These are phyloP conservation scores for Ascochyta fabae DNA, from an alignment of 2,329 filamentous ascomycete species.

Conservation along the genomic window DNA sequence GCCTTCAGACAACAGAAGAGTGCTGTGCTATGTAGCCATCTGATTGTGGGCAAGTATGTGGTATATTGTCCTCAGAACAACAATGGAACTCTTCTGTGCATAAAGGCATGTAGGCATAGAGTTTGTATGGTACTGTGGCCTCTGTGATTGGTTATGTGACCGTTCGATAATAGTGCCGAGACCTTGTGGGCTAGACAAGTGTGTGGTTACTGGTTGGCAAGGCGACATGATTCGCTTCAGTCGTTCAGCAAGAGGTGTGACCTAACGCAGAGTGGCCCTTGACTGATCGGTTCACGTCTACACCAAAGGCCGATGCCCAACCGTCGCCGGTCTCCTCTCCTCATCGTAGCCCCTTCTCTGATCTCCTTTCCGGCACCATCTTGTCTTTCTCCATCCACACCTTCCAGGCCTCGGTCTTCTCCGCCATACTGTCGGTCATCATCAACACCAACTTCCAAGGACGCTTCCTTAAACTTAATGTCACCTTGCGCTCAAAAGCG, in stretches of 20 bases:
- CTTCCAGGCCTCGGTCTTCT: neutral
- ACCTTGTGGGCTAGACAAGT: neutral
- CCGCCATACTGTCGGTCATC: neutral
- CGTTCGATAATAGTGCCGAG: neutral
- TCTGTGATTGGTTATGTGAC: neutral
- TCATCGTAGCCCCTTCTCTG: neutral
- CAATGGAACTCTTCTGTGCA: conserved; percentile 2
- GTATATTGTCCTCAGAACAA: neutral
- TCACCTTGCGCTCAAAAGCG: neutral
- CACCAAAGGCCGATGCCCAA: neutral
- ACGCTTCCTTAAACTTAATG: neutral
- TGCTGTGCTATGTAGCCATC: neutral
- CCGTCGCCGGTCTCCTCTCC: neutral
- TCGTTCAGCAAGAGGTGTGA: neutral
- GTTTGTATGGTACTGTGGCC: neutral
- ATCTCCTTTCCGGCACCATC: neutral
- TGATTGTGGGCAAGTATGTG: no score
- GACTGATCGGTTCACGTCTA: neutral
- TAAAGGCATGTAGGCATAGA: neutral
- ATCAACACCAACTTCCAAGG: neutral
- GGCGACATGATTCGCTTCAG: neutral
- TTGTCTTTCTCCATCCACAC: neutral
- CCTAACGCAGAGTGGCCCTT: neutral
- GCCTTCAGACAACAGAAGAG: neutral
- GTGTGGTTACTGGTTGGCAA: neutral